Percentiles rank a stretch among this genome's conserved stretches.
Conservation (phyloP, 306 rosid species). For the Trichosanthes truncata region DNA sequence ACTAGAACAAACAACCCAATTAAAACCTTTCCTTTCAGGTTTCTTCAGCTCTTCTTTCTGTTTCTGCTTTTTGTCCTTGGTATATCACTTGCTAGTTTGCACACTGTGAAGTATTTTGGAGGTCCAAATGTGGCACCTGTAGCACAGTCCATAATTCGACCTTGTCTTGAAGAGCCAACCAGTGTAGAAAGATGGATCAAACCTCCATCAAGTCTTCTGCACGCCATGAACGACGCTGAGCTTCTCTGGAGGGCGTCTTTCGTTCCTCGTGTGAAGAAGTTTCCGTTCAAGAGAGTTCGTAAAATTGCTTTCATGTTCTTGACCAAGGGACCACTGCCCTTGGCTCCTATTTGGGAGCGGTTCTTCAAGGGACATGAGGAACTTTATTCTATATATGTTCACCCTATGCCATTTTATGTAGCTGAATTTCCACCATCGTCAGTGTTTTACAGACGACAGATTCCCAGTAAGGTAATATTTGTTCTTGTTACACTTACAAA, state of each 20-base stretch:
- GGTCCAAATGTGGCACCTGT: conserved; percentile 25
- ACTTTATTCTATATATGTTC: conserved; percentile 44
- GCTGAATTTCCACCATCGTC: conserved; percentile 35
- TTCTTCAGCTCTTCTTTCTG: conserved; percentile 36
- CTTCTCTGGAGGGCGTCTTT: conserved; percentile 56
- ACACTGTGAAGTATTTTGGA: conserved; percentile 47
- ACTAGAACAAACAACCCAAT: conserved; percentile 24
- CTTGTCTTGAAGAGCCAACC: conserved; percentile 32
- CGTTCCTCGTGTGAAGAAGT: conserved; percentile 29
- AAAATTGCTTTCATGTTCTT: conserved; percentile 74
- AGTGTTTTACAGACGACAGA: conserved; percentile 37
- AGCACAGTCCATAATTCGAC: conserved; percentile 21
- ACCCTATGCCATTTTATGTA: conserved; percentile 42
- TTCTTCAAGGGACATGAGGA: conserved; percentile 39
- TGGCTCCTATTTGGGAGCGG: conserved; percentile 58
- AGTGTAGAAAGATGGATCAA: conserved; percentile 35
- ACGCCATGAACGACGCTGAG: conserved; percentile 42
- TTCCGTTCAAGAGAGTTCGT: conserved; percentile 47
- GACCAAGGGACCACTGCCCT: conserved; percentile 63
- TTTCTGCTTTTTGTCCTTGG: conserved; percentile 41
- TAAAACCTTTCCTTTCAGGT: conserved; percentile 44
- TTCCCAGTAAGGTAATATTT: conserved; percentile 54
- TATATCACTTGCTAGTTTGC: conserved; percentile 46
- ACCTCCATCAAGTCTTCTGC: conserved; percentile 42
- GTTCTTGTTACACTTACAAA: not conserved